Base-by-base conservation (phyloP, 2,329 filamentous ascomycete species). In the Apiospora aurea region DNA sequence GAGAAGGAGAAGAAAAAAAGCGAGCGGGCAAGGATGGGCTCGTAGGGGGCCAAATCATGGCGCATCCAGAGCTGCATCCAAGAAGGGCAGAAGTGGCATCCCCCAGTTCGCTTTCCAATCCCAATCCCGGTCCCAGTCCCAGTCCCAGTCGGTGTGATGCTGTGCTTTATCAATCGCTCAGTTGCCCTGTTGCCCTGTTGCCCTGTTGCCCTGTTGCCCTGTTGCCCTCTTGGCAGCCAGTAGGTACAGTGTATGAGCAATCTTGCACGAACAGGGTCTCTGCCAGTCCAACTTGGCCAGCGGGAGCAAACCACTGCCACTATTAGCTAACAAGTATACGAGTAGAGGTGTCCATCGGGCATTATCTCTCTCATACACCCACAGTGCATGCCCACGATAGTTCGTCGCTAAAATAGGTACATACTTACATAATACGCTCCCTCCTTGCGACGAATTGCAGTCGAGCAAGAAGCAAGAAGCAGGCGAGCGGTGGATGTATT, bases 61-160 rank as follows among this genome's bases (percentile, higher is more conserved):
- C 29, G 51, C 51, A 53, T 29, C 51, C 51, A 53, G 51, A 29
- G 49, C n/a, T 51, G 49, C 49, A 53, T 34, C 26, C 26, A 57
- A 34, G 26, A 57, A 57, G 24, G 10, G 26, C 16, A 57, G 51
- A 57, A 57, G 51, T 57, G 51, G 51, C 26, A 57, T 57, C 53
- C 34, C 57, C 34, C 57, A 41, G 29, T 24, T 34, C 29, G 26
- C 13, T 61, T 53, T 53, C 49, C 49, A 26, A 53, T 53, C 49
- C 51, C 51, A 57, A 16, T 57, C 14, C 53, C 29, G 38, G 29
- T 21, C 26, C 49, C 49, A 26, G 29, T 53, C 49, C 51, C 51
- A 57, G 26, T 57, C 14, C 53, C 29, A 61, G 29, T 21, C 26
- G 53, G 51, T 29, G 49, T 51, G 49, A 24, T 57, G 13, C 16